These are phyloP conservation scores for Exophiala bonariae DNA, from an alignment of 2,329 filamentous ascomycete species.

Conservation along the genomic window DNA sequence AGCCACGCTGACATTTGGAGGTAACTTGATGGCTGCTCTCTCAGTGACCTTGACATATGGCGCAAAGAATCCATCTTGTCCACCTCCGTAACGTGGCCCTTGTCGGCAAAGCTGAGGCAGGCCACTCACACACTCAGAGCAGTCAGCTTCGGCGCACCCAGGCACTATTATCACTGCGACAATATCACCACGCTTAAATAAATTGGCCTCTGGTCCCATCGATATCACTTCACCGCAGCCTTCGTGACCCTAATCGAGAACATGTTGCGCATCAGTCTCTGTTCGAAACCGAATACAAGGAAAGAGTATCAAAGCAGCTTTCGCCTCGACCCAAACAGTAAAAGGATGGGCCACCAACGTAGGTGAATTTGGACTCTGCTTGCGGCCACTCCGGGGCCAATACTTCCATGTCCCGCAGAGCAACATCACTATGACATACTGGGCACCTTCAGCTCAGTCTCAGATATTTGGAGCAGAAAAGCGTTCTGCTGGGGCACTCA, in stretches of 20 bases:
- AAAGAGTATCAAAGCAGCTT: no score
- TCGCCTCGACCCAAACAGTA: no score
- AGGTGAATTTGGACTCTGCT: no score
- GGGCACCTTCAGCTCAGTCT: no score
- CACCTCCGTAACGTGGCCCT: slow-evolving; percentile 1
- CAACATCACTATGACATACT: background rate
- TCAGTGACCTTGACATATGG: slow-evolving; percentile 1
- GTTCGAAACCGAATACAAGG: background rate
- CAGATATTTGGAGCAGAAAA: no score
- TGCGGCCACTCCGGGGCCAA: no score
- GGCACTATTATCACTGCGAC: background rate
- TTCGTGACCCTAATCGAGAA: no score
- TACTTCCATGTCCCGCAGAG: background rate
- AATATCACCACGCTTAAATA: slow-evolving; percentile 6
- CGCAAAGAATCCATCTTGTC: slow-evolving; percentile 3
- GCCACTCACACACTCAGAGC: no score
- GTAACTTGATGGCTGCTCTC: slow-evolving; percentile 2
- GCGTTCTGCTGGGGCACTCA: no score
- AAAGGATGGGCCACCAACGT: no score
- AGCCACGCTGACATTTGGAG: background rate
- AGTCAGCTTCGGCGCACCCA: background rate
- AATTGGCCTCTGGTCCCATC: slow-evolving; percentile 3
- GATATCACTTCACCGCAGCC: slow-evolving; percentile 13
- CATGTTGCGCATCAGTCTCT: no score
- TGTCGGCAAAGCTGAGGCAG: no score